Evolutionary conservation across 257 asterid genomes (phyloP), one percentile per base, ranked within the genome.

Genomic region (Plantago major): DNA sequence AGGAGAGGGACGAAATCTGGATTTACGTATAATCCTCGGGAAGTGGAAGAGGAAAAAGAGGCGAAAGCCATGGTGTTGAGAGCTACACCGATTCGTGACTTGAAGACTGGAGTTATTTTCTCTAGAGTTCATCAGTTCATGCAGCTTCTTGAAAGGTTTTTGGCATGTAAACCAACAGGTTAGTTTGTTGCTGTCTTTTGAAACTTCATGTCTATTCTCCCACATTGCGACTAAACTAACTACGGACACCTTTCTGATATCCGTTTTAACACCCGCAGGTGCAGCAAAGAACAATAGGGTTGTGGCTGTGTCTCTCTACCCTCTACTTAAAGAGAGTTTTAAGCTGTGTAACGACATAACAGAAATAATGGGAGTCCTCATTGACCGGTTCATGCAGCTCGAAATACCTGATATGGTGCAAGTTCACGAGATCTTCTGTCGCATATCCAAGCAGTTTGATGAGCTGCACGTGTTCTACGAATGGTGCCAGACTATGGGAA

Each of bases 131-230:
- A 87, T 68, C 89, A 81, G 71, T 76, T 83, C 3, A 75, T 87
- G 80, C 92, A 93, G 57, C 85, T 87, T 73, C 89, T 87, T 13
- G 96, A 89, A 9, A 77, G 95, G 69, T 81, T 93, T 54, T 56
- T 93, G 30, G 86, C 90, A 13, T 93, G 97, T 69, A 84, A 68
- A 53, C 99, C 99, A 6, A 71, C 99, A 69, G 99, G 99, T 92
- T 22, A 22, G 2, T 22, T 11, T 52, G 58, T 52, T 18, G 18
- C 40, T 33, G 40, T 33, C 40, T 33, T 33, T 33, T 33, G 40
- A 33, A 33, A 33, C 5, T 33, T 7, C 40, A 33, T 33, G 40
- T 4, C 40, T 33, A 33, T 33, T 33, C 6, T 33, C 40, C 40
- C 40, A 7, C 40, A 33, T 7, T 33, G 40, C 8, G 40, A 33